A percentile compares a stretch with the other conserved stretches of the same genome.
These are phyloP conservation scores for Auricularia heimuer DNA, from an alignment of 768 basidiomycete genomes.

Conservation along the genomic window DNA sequence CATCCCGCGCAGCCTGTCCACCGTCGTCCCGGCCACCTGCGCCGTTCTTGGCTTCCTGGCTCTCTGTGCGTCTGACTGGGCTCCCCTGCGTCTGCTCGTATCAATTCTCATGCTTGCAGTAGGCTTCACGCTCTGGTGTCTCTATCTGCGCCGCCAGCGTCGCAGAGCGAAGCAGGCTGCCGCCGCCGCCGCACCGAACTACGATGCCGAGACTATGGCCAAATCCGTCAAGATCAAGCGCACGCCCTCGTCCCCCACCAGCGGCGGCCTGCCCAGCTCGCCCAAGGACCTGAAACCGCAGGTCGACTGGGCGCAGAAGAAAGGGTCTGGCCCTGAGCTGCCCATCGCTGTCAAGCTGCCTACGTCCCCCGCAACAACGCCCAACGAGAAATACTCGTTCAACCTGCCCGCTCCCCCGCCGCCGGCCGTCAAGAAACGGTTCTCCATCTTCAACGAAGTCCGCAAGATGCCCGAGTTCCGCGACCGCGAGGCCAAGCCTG, in stretches of 20 bases:
- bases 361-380: background rate
- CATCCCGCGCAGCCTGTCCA: background rate
- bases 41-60: no score
- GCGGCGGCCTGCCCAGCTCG: background rate
- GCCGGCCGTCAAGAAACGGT: background rate
- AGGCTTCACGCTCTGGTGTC: background rate
- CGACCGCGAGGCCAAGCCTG: background rate
- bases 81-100: no score
- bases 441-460: background rate
- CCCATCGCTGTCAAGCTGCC: background rate
- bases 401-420: background rate
- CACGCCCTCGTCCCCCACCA: background rate
- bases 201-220: background rate
- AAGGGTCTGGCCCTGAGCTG: background rate
- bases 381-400: background rate
- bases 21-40: no score
- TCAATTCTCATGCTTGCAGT: background rate
- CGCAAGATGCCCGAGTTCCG: background rate
- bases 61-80: no score
- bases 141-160: background rate
- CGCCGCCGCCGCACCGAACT: background rate
- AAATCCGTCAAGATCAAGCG: background rate
- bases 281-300: background rate
- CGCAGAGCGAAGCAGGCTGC: background rate
- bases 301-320: background rate